phyloP scores from a whole-genome alignment of 1,139 yeast genomes.

The Protomyces lactucae-debilis region DNA sequence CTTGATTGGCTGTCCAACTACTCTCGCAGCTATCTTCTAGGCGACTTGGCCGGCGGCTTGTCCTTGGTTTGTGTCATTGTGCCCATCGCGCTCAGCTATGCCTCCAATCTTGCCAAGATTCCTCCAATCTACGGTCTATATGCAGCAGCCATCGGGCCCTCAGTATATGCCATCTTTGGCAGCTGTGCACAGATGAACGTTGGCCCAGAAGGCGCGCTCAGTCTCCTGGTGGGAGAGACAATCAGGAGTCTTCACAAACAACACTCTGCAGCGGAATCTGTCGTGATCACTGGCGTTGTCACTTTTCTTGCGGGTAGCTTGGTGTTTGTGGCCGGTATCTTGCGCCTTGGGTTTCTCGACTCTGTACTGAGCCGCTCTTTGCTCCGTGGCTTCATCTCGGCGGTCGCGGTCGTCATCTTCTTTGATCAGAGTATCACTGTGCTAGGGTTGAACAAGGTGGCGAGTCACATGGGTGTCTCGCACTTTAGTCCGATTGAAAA shows the following conservation, averaged over 20 bases:
- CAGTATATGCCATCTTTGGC: constrained; percentile 76
- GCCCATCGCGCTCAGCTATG: constrained; percentile 83
- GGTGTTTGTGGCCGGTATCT: constrained; percentile 69
- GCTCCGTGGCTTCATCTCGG: constrained; percentile 82
- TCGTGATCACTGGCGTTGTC: constrained; percentile 66
- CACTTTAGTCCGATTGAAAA: constrained; percentile 72
- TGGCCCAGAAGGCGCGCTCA: constrained; percentile 94
- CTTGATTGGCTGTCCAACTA: constrained; percentile 10
- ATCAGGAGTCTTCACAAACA: constrained; percentile 48
- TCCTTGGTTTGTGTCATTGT: constrained; percentile 88
- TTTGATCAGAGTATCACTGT: constrained; percentile 70
- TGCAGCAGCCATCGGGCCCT: constrained; percentile 77
- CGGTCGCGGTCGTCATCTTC: constrained; percentile 88
- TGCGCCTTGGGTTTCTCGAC: constrained; percentile 82
- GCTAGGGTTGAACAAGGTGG: constrained; percentile 53
- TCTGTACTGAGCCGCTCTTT: constrained; percentile 78
- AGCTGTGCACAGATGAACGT: constrained; percentile 95
- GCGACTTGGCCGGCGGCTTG: constrained; percentile 80
- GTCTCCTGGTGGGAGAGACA: constrained; percentile 86
- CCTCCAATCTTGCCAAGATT: constrained; percentile 83
- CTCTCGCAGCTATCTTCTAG: constrained; percentile 36
- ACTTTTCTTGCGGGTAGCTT: constrained; percentile 74
- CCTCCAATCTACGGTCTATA: constrained; percentile 82
- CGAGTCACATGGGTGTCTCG: constrained; percentile 48
- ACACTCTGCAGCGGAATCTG: constrained; percentile 35